A percentile compares a stretch with the other conserved stretches of the same genome.
phyloP scores from a whole-genome alignment of 1,284 basidiomycete genomes.

The Cutaneotrichosporon cavernicola region DNA sequence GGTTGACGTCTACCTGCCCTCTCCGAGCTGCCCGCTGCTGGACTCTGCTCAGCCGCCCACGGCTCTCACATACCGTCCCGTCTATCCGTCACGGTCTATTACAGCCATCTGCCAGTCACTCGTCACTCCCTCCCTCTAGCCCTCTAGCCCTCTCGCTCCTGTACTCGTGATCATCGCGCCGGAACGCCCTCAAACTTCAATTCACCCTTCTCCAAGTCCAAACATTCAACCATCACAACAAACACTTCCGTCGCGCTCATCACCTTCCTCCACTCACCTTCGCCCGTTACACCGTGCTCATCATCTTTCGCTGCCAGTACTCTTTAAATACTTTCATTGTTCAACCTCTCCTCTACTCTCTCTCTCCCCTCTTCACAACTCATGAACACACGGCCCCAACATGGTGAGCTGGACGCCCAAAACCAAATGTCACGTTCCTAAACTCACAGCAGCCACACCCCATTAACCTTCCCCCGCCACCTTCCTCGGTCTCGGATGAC shows the following conservation, averaged over 20 bases:
- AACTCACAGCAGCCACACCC: slow-evolving; percentile 2
- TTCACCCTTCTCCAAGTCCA: not conserved
- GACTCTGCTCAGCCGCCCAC: too few species aligned
- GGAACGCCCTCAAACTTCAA: not conserved
- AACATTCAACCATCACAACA: slow-evolving; percentile 2
- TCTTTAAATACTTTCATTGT: too few species aligned
- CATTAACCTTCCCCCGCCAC: not conserved
- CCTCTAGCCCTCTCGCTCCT: not conserved
- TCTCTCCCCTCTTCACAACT: not conserved
- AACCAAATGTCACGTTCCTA: not conserved
- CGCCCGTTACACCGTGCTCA: not conserved
- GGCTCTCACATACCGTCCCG: not conserved
- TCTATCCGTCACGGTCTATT: not conserved
- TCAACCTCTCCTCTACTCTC: too few species aligned
- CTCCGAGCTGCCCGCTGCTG: too few species aligned
- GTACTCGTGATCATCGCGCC: not conserved
- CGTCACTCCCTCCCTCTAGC: not conserved
- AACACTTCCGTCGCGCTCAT: not conserved
- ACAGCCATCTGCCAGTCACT: not conserved
- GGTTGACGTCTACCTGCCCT: too few species aligned
- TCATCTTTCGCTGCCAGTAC: too few species aligned
- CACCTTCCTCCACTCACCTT: not conserved
- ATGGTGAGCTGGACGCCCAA: not conserved
- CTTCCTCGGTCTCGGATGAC: not conserved
- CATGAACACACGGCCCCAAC: not conserved